Evolutionary conservation across 306 rosid species (phyloP), one percentile per base, ranked within the genome.

Genomic region (Quercus robur): DNA sequence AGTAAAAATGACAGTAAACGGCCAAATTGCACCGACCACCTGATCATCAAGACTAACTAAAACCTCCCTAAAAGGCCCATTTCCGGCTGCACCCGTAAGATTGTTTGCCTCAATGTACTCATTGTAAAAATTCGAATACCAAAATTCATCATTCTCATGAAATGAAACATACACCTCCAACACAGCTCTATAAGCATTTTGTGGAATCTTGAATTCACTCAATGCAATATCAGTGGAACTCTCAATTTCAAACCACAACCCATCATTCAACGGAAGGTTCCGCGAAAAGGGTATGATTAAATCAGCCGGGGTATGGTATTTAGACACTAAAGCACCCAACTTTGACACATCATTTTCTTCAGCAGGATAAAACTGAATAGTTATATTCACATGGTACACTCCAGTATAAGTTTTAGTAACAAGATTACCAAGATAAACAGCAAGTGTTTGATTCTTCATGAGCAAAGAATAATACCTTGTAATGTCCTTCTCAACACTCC

Each of bases 31-130:
- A 61, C 96, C 99, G 74, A 89, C 92, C 70, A 86, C 69, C 1
- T 82, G 75, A 56, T 71, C 86, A 64, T 95, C 98, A 76, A 95
- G 87, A 82, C 88, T 84, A 19, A 90, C 87, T 71, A 90, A 82
- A 81, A 95, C 92, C 87, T 95, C 98, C 88, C 99, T 89, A 74
- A 93, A 95, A 5, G 98, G 87, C 19, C 99, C 99, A 83, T 92
- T 90, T 28, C 97, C 97, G 3, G 97, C 87, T 1, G 78, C 77
- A 74, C 13, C 70, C 25, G 87, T 86, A 19, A 90, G 85, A 25
- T 90, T 90, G 20, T 89, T 95, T 2, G 91, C 96, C 61, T 46
- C 6, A 73, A 91, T 74, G 76, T 93, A 95, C 5, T 91, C 96
- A 71, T 91, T 84, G 1, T 94, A 86, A 23, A 62, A 88, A 86